Conservation (phyloP, 176 grass and related monocot species). For the Aegilops umbellulata region DNA sequence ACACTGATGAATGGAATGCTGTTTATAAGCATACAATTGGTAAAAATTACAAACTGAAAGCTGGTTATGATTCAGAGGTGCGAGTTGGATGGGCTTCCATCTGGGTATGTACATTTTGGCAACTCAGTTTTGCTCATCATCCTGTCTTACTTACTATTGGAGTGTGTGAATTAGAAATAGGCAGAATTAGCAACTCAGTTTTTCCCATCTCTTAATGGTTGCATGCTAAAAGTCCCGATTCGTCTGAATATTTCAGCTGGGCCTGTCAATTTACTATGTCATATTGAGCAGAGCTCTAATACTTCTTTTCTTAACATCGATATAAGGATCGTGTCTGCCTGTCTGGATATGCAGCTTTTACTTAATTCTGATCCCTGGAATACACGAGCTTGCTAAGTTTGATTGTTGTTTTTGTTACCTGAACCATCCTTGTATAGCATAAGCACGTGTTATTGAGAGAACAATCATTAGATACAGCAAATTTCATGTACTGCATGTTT, state of each 20-base stretch:
- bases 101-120: conserved; percentile 59
- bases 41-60: conserved; percentile 86
- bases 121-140: conserved; percentile 11
- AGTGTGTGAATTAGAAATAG: neutral
- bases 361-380: conserved; percentile 1
- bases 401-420: neutral
- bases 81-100: conserved; percentile 81
- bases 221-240: neutral
- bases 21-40: conserved; percentile 82
- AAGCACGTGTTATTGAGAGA: neutral
- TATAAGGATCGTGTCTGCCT: neutral
- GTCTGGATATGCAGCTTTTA: neutral
- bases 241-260: neutral
- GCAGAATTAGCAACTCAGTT: conserved; percentile 1
- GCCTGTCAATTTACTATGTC: neutral
- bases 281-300: neutral
- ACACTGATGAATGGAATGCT: conserved; percentile 66
- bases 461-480: neutral
- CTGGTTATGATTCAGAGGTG: conserved; percentile 90
- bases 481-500: neutral
- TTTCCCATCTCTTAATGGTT: neutral
- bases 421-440: neutral
- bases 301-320: neutral
- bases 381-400: neutral
- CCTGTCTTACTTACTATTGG: conserved; percentile 27